Conservation (phyloP, 1,284 basidiomycete species). For the Tilletia caries region DNA sequence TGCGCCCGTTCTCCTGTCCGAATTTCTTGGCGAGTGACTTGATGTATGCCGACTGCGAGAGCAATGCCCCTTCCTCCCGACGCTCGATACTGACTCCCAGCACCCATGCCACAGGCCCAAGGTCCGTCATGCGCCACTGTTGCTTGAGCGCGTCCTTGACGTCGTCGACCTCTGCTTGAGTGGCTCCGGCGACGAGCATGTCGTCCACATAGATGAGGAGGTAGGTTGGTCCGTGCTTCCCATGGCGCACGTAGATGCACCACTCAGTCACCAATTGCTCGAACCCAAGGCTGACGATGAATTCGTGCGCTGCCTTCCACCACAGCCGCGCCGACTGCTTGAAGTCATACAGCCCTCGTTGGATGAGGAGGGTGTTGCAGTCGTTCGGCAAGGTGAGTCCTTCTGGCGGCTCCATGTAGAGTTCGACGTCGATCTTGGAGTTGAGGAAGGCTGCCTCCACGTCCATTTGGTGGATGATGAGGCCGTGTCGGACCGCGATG, state of each 20-base stretch:
- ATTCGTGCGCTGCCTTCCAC: not conserved
- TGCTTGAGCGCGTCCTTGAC: not conserved
- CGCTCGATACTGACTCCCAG: constrained; percentile 2
- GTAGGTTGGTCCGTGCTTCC: too few relatives aligned
- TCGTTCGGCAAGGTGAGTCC: not conserved
- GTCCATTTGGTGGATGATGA: constrained; percentile 1
- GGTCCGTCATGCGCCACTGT: not conserved
- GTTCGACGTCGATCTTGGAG: not conserved
- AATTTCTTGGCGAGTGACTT: not conserved
- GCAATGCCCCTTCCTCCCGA: not conserved
- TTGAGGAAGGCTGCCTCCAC: not conserved
- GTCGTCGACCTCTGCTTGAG: not conserved
- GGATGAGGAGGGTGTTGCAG: not conserved
- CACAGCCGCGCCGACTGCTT: not conserved
- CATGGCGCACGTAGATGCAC: not conserved
- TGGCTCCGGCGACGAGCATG: not conserved
- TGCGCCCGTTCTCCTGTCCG: not conserved
- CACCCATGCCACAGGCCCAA: not conserved
- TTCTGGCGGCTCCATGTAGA: not conserved
- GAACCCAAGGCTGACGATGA: not conserved
- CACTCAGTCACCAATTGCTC: not conserved
- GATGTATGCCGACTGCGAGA: constrained; percentile 2
- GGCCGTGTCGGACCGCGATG: not conserved
- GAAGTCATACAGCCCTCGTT: not conserved
- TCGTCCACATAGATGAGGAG: not conserved